Evolutionary conservation across 306 rosid species (phyloP).

Genomic region (Acacia acuminata): DNA sequence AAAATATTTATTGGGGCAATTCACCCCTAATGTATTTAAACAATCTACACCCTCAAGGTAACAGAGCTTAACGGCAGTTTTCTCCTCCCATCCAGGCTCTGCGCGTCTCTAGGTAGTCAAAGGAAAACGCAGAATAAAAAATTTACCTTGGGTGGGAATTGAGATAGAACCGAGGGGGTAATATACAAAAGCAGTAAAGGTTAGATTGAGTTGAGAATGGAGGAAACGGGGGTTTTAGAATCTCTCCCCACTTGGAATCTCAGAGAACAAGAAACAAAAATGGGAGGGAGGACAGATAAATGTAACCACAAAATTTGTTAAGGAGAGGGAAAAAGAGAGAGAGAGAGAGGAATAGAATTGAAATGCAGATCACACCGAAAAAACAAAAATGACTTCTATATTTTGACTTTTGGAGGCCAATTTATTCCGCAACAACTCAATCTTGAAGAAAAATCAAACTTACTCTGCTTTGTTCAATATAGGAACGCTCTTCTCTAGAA

Average conservation of each 20-base stretch:
- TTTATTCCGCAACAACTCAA: constrained; percentile 44
- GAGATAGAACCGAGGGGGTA: constrained; percentile 39
- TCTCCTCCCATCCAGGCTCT: too few relatives aligned
- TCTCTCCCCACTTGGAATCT: constrained; percentile 70
- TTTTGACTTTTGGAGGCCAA: constrained; percentile 46
- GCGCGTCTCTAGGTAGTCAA: neutral
- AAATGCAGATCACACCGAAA: constrained; percentile 36
- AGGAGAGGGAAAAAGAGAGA: constrained; percentile 19
- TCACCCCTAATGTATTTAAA: too few relatives aligned
- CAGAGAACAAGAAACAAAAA: constrained; percentile 3
- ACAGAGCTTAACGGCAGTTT: too few relatives aligned
- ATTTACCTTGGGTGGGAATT: constrained; percentile 70
- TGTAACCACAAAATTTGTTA: constrained; percentile 41
- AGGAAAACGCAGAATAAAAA: neutral
- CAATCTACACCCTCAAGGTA: too few relatives aligned
- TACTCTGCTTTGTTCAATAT: constrained; percentile 34
- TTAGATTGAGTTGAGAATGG: constrained; percentile 15
- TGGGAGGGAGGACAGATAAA: constrained; percentile 25
- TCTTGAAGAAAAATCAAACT: constrained; percentile 58
- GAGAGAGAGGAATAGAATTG: constrained; percentile 2
- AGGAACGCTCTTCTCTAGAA: constrained; percentile 23
- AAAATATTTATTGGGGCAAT: too few relatives aligned
- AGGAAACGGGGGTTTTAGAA: constrained; percentile 33
- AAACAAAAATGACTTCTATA: constrained; percentile 38
- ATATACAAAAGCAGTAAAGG: too few relatives aligned